Conservation (phyloP, 2,329 filamentous ascomycete genomes). For the Knufia fluminis region DNA sequence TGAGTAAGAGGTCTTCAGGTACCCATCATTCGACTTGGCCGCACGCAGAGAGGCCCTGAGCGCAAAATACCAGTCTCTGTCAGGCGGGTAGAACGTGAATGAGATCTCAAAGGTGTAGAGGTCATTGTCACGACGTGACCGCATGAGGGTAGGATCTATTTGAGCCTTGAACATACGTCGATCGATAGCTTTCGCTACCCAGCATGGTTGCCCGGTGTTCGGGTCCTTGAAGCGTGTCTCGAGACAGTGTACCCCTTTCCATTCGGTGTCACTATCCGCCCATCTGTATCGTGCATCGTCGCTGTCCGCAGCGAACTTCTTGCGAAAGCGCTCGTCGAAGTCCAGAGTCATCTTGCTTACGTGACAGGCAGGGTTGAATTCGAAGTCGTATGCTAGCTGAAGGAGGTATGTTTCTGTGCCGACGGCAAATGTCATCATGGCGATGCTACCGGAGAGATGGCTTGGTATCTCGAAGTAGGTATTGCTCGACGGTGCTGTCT, state of each 20-base stretch:
- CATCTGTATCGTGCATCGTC: slow-evolving; percentile 1
- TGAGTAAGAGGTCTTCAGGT: neutral
- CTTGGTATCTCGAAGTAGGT: neutral
- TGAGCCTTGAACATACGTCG: neutral
- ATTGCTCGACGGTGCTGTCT: neutral
- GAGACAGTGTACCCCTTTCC: neutral
- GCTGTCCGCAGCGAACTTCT: neutral
- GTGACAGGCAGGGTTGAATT: slow-evolving; percentile 7
- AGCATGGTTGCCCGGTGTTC: neutral
- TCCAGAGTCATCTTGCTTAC: slow-evolving; percentile 8
- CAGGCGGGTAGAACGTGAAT: neutral
- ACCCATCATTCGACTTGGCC: neutral
- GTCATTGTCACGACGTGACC: neutral
- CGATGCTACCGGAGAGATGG: neutral
- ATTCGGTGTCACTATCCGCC: neutral
- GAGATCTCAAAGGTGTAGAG: neutral
- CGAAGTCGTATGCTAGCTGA: slow-evolving; percentile 6
- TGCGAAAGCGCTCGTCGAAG: slow-evolving; percentile 5
- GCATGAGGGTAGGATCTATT: neutral
- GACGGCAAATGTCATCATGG: slow-evolving; percentile 4
- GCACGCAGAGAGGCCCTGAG: neutral
- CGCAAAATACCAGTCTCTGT: neutral
- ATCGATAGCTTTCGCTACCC: slow-evolving; percentile 4
- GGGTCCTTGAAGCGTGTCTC: slow-evolving; percentile 1
- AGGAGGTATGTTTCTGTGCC: neutral